Percentiles rank a stretch among this genome's conserved stretches.
These are phyloP conservation scores for Mariannaea elegans DNA, from an alignment of 2,329 filamentous ascomycete genomes.

Conservation along the genomic window DNA sequence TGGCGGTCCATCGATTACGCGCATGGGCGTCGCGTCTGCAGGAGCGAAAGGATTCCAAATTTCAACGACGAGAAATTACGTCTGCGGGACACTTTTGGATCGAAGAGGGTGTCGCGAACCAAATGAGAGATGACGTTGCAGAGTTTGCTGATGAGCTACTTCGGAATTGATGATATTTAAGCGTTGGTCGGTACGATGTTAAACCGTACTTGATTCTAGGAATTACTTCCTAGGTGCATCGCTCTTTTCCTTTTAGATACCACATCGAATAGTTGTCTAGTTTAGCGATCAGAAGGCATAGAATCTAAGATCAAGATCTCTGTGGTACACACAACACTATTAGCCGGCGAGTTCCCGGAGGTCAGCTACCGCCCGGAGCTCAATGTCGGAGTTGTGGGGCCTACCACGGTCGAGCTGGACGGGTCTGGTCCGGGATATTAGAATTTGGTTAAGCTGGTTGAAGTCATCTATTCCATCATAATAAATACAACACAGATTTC, in stretches of 20 bases:
- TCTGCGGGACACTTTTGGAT: constrained; percentile 72
- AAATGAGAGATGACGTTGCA: constrained; percentile 38
- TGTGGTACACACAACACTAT: no score
- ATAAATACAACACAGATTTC: no score
- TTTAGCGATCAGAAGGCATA: no score
- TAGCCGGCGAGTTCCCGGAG: no score
- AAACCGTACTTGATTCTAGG: no score
- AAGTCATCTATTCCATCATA: no score
- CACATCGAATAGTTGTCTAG: no score
- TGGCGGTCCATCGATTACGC: constrained; percentile 69
- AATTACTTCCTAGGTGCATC: no score
- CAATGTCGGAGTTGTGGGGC: background rate
- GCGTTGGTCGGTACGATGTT: background rate
- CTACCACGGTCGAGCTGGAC: background rate
- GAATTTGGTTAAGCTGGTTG: no score
- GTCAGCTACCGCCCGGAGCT: no score
- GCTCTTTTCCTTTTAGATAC: no score
- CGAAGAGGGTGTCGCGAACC: constrained; percentile 58
- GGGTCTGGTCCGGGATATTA: background rate
- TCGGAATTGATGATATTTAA: constrained; percentile 3
- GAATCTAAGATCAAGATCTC: no score
- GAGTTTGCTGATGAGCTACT: constrained; percentile 40
- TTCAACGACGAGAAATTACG: constrained; percentile 57
- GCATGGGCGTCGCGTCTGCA: constrained; percentile 70
- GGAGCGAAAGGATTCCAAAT: constrained; percentile 52